Base-by-base conservation (phyloP, 768 basidiomycete species). In the Suillus occidentalis region DNA sequence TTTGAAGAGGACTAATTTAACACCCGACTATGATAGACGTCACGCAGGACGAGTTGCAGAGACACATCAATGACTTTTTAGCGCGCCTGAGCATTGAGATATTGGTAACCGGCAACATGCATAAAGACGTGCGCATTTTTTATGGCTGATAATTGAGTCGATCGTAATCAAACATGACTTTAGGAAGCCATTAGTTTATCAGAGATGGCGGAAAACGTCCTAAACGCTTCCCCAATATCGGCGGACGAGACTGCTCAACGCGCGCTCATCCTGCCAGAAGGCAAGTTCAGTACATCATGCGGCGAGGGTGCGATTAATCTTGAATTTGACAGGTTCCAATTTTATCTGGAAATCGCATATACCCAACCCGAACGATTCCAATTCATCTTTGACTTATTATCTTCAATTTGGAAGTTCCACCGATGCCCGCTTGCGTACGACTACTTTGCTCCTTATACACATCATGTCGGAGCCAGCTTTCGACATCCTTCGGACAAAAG, bases 381-480 rank as follows among this genome's bases (percentile, higher is more conserved):
- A 99, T 78, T 93, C 91, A 7, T 85, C 90, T 2, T 73, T 99
- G 61, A 89, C 91, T 4, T 98, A 97, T 79, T 95, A 91, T 74
- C 78, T 92, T 63, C 89, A 94, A 71, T 82, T 92, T 65, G 96
- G 96, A 13, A 82, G 87, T 45, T 73, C 87, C 37, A 79, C 80
- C 8, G 87, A 95, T 72, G 83, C 86, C 55, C 82, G 75, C 22
- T 78, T 86, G 13, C 88, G 95, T 4, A 88, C 92, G 31, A 82
- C 83, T 2, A 83, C 89, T 28, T 78, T 87, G 2, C 83, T 99
- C 16, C 86, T 98, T 28, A 83, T 84, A 0, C 94, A 96, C 69
- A 91, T 99, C 63, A 82, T 96, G 43, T 81, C 84, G n/a, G 97
- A 99, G 70, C 97, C 96, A 1, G 86, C 91, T 12, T 99, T 99